Evolutionary conservation across 345 rosid genomes (phyloP), one percentile per base, ranked within the genome.

Genomic region (Citropsis articulata): DNA sequence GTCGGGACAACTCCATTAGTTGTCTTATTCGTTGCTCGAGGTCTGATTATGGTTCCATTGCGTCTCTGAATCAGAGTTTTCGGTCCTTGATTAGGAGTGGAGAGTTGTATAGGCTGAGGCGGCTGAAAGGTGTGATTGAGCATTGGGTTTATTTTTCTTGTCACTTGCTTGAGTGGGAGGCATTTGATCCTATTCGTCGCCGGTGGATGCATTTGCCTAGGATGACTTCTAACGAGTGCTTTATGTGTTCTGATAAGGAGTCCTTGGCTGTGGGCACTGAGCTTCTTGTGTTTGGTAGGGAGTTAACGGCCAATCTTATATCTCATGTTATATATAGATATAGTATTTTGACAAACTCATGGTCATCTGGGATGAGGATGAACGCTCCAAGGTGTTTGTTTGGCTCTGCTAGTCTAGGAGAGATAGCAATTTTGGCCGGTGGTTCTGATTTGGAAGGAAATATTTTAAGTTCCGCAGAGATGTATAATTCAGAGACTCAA

Each of bases 131-230:
- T 24, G 86, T 91, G 68, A 78, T 91, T 4, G 98, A 94, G 64
- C 93, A 94, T 75, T 94, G 98, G 98, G 93, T 94, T 56, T 94
- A 94, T 71, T 94, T 94, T 68, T 93, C 98, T 16, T 93, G 98
- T 81, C 83, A 88, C 77, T 83, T 93, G 70, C 86, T 90, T 79
- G 97, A 94, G 64, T 94, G 97, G 98, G 94, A 90, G 79, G 98
- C 97, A 3, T 94, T 89, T 65, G 98, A 94, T 86, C 98, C 98
- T 5, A 81, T 87, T n/a, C 75, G 83, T 25, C 38, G 78, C 27
- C 83, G 89, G 80, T 93, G 97, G 97, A 91, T 93, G 98, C 92
- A 86, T 85, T 78, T 94, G 73, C 98, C 98, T 5, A 80, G 83
- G 60, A 94, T 93, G 92, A 82, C 92, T 83, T 87, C 88, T 4